These are phyloP conservation scores for Acanthamoeba royreba DNA, from an alignment of 208 protist genomes.

Conservation along the genomic window DNA sequence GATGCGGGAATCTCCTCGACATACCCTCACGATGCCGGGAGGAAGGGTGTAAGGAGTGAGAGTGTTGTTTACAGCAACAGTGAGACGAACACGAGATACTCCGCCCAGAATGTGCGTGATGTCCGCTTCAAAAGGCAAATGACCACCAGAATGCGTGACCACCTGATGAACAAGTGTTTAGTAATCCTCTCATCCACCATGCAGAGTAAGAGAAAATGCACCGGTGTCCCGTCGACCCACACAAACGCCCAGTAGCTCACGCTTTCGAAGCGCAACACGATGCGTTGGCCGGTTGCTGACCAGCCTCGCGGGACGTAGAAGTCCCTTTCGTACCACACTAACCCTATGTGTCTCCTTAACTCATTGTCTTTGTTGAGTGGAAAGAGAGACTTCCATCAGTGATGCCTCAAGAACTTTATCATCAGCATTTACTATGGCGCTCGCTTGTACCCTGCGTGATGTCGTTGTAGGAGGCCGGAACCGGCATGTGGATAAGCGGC, in stretches of 20 bases:
- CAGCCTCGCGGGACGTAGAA: background rate
- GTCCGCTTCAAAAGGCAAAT: background rate
- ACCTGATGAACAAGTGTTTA: background rate
- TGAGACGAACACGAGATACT: background rate
- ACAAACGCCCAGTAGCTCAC: background rate
- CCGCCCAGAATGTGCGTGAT: background rate
- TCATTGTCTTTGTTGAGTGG: background rate
- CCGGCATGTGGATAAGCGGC: background rate
- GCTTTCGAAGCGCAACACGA: background rate
- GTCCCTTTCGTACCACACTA: background rate
- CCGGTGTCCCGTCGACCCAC: background rate
- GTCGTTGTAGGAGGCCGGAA: background rate
- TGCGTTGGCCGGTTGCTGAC: background rate
- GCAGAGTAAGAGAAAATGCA: background rate
- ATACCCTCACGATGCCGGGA: background rate
- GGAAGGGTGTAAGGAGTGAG: background rate
- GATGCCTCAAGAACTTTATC: background rate
- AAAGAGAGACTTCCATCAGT: background rate
- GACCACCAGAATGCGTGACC: background rate
- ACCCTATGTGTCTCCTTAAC: background rate
- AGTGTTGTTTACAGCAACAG: background rate
- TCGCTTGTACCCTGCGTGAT: background rate
- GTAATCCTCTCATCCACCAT: background rate
- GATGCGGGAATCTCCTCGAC: too few species aligned
- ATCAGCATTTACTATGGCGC: background rate